These are phyloP conservation scores for Marasmius tenuissimus DNA, from an alignment of 1,284 basidiomycete species.

Conservation along the genomic window DNA sequence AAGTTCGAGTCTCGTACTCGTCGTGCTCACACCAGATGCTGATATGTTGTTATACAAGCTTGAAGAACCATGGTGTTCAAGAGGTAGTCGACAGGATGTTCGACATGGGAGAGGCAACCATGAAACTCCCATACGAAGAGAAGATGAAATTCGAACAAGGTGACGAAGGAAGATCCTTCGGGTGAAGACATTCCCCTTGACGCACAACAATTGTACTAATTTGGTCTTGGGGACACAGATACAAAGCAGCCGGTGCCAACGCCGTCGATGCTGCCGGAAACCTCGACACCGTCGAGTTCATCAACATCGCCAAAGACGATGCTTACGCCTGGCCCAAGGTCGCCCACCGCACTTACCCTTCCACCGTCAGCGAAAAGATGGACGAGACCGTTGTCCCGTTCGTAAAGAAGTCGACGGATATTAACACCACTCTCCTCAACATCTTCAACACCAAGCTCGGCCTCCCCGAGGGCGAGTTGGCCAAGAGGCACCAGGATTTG, in stretches of 20 bases:
- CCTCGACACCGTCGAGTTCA: constrained; percentile 60
- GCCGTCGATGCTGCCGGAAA: constrained; percentile 63
- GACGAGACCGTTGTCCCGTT: constrained; percentile 51
- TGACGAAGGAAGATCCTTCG: constrained; percentile 45
- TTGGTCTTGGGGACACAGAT: constrained; percentile 35
- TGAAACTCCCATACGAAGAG: constrained; percentile 46
- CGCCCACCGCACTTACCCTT: constrained; percentile 55
- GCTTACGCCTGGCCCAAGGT: constrained; percentile 54
- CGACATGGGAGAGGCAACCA: constrained; percentile 43
- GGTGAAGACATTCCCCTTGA: constrained; percentile 25
- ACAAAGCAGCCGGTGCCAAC: constrained; percentile 63
- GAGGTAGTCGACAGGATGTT: constrained; percentile 46
- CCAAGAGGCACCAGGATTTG: constrained; percentile 42
- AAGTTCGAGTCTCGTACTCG: constrained; percentile 16
- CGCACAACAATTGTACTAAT: neutral
- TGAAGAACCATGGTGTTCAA: constrained; percentile 49
- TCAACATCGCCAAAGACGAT: constrained; percentile 70
- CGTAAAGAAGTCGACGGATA: constrained; percentile 52
- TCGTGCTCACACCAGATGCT: too few relatives aligned
- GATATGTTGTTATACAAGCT: neutral
- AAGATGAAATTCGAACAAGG: constrained; percentile 53
- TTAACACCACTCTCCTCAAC: constrained; percentile 54
- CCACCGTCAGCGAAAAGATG: constrained; percentile 51
- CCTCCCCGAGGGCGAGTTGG: constrained; percentile 50
- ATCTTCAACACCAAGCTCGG: constrained; percentile 59